phyloP scores from a whole-genome alignment of 1,284 basidiomycete species.

The Schizopora paradoxa region DNA sequence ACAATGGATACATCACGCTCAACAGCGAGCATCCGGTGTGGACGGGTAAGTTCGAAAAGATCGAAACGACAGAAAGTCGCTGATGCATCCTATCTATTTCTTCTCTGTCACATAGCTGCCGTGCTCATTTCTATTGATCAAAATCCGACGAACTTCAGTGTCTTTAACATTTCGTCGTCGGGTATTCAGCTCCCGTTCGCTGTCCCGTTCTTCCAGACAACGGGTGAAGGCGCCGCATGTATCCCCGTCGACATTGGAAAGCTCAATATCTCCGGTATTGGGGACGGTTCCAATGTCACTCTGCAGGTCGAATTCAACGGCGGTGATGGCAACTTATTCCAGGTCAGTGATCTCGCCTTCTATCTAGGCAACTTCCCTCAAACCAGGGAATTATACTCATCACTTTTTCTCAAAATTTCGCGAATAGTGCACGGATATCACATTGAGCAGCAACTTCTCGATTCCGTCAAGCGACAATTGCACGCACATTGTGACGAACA shows the following conservation, averaged over 20 bases:
- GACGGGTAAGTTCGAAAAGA: conserved; percentile 30
- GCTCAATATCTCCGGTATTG: conserved; percentile 45
- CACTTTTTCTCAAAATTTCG: neutral
- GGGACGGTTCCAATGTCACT: conserved; percentile 53
- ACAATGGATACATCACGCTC: conserved; percentile 37
- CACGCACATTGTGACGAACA: conserved; percentile 19
- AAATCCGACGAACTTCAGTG: conserved; percentile 52
- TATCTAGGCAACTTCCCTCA: too few relatives aligned
- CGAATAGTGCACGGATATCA: conserved; percentile 64
- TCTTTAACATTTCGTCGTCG: conserved; percentile 47
- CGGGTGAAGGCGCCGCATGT: conserved; percentile 55
- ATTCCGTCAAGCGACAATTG: conserved; percentile 36
- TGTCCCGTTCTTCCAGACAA: conserved; percentile 45
- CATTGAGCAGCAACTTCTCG: conserved; percentile 46
- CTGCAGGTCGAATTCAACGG: conserved; percentile 58
- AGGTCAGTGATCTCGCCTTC: conserved; percentile 43
- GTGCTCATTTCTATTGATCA: conserved; percentile 50
- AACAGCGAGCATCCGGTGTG: conserved; percentile 38
- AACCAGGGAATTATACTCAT: too few relatives aligned
- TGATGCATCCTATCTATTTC: conserved; percentile 2
- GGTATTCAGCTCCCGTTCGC: conserved; percentile 22
- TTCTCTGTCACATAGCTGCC: conserved; percentile 34
- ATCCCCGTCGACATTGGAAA: conserved; percentile 54
- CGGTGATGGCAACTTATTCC: conserved; percentile 64
- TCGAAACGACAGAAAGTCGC: neutral